These are phyloP conservation scores for Apiotrichum veenhuisii DNA, from an alignment of 1,284 basidiomycete species.

Conservation along the genomic window DNA sequence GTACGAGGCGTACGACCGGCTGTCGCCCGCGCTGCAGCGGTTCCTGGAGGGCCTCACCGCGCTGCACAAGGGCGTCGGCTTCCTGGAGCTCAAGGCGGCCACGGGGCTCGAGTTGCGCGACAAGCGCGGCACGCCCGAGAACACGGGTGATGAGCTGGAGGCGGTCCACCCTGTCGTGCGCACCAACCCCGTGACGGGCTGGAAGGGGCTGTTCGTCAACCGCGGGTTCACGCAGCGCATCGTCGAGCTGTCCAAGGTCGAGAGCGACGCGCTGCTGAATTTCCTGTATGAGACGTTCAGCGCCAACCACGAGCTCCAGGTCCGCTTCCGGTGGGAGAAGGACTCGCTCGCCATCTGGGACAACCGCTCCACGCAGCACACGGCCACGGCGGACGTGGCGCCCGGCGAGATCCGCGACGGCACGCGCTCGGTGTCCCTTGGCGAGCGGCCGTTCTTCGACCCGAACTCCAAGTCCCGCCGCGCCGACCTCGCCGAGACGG, in stretches of 20 bases:
- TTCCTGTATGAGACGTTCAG: slow-evolving; percentile 52
- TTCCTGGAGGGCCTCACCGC: slow-evolving; percentile 61
- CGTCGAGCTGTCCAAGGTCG: slow-evolving; percentile 58
- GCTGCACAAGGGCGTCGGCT: slow-evolving; percentile 57
- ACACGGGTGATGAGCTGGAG: slow-evolving; percentile 57
- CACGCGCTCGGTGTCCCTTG: slow-evolving; percentile 60
- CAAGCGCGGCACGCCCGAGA: slow-evolving; percentile 58
- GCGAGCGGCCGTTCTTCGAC: slow-evolving; percentile 60
- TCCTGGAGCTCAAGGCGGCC: slow-evolving; percentile 49
- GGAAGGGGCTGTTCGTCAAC: slow-evolving; percentile 72
- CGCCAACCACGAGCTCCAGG: slow-evolving; percentile 50
- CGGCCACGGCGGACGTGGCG: slow-evolving; percentile 54
- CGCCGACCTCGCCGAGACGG: slow-evolving; percentile 5
- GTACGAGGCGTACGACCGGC: slow-evolving; percentile 64
- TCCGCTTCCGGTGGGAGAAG: slow-evolving; percentile 50
- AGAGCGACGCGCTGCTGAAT: slow-evolving; percentile 49
- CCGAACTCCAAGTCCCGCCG: slow-evolving; percentile 23
- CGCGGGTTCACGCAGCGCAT: slow-evolving; percentile 61
- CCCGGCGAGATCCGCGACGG: slow-evolving; percentile 53
- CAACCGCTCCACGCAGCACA: slow-evolving; percentile 28
- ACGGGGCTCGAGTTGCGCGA: slow-evolving; percentile 44
- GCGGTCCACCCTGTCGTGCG: slow-evolving; percentile 60
- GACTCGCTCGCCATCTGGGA: slow-evolving; percentile 64
- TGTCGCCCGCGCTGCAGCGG: slow-evolving; percentile 57
- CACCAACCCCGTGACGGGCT: slow-evolving; percentile 60